A percentile compares a stretch with the other conserved stretches of the same genome.
Evolutionary conservation across 495 filamentous ascomycete genomes (phyloP).

Genomic region (Aspergillus taichungensis): DNA sequence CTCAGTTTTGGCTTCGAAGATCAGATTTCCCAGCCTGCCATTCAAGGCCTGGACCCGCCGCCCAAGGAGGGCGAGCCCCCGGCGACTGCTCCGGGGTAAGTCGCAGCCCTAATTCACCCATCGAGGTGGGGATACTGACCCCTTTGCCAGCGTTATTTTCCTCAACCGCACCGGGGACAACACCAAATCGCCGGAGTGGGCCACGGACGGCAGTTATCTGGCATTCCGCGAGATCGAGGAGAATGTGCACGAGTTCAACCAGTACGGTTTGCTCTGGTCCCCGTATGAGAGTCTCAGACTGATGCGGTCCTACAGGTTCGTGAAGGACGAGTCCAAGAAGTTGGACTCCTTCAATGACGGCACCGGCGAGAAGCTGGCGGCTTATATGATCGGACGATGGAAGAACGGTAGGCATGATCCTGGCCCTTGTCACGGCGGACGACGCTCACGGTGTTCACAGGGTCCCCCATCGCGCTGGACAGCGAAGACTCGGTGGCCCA

Average conservation of each 20-base stretch:
- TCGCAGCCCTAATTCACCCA: background rate
- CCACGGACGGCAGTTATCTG: constrained; percentile 27
- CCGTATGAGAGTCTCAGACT: background rate
- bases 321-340: background rate
- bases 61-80: constrained; percentile 10
- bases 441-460: background rate
- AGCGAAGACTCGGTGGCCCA: constrained; percentile 1
- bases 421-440: background rate
- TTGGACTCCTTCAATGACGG: background rate
- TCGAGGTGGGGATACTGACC: constrained; percentile 3
- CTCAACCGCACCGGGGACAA: constrained; percentile 7
- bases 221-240: constrained; percentile 30
- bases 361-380: constrained; percentile 16
- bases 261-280: constrained; percentile 4
- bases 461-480: constrained; percentile 1
- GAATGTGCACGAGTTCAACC: constrained; percentile 23
- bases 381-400: constrained; percentile 29
- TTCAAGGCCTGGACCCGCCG: constrained; percentile 17
- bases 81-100: constrained; percentile 15
- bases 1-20: constrained; percentile 26
- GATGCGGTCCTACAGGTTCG: constrained; percentile 7
- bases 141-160: constrained; percentile 3
- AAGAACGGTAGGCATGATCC: constrained; percentile 20
- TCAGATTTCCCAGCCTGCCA: constrained; percentile 20
- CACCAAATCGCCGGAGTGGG: constrained; percentile 17